A percentile compares a stretch with the other conserved stretches of the same genome.
Conservation (phyloP, 2,329 filamentous ascomycete genomes). For the Rhexocercosporidium sp. region DNA sequence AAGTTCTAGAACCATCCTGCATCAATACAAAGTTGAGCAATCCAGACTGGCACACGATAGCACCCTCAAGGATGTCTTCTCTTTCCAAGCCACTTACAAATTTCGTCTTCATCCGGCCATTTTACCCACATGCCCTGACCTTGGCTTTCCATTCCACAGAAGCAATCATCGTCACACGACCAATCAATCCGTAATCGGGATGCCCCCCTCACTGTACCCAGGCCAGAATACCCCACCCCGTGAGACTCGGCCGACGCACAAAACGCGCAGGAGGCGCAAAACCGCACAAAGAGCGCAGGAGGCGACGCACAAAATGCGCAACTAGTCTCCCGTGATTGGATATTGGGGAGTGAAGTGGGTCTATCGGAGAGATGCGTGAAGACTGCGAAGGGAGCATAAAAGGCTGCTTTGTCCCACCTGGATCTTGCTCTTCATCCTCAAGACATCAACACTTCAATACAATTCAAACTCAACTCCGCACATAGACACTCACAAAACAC, state of each 20-base stretch:
- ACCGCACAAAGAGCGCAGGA: slow-evolving; percentile 9
- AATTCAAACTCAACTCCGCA: not conserved
- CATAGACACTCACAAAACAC: slow-evolving; percentile 6
- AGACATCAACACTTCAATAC: slow-evolving; percentile 2
- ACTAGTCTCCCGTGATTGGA: not conserved
- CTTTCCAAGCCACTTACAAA: not conserved
- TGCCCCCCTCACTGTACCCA: not conserved
- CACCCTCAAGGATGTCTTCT: not conserved
- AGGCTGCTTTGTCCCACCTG: slow-evolving; percentile 11
- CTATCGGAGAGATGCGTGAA: not conserved
- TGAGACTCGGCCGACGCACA: slow-evolving; percentile 1
- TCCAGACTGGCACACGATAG: too few species aligned
- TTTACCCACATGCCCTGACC: not conserved
- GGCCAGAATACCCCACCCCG: not conserved
- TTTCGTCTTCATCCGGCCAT: not conserved
- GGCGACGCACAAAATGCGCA: slow-evolving; percentile 11
- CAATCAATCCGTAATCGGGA: slow-evolving; percentile 7
- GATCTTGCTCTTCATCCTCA: not conserved
- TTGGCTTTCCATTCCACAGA: not conserved
- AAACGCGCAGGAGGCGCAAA: not conserved
- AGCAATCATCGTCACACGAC: not conserved
- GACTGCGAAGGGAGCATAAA: slow-evolving; percentile 5
- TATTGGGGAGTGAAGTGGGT: not conserved
- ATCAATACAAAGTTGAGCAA: too few species aligned
- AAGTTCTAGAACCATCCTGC: too few species aligned